Conservation (phyloP, 73 alveolate genomes). For the Uronychia binucleata region DNA sequence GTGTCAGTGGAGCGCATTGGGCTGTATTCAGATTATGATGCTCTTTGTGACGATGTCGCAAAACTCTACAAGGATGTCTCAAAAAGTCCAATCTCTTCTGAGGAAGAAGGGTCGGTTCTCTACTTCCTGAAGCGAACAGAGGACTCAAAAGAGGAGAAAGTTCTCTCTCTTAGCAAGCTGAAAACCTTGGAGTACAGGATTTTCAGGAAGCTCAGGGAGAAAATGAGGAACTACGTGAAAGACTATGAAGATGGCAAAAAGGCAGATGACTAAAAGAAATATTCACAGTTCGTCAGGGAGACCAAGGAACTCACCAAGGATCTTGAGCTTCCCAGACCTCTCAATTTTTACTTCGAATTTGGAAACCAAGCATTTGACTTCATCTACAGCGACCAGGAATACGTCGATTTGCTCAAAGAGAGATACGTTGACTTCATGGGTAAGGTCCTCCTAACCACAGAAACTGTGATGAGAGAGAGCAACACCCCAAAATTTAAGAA, state of each 20-base stretch:
- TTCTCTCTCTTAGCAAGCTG: conserved; percentile 75
- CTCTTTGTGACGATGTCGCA: conserved; percentile 60
- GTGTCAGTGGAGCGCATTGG: conserved; percentile 78
- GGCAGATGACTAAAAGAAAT: conserved; percentile 2
- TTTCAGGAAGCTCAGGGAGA: conserved; percentile 92
- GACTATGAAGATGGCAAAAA: conserved; percentile 17
- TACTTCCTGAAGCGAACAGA: conserved; percentile 57
- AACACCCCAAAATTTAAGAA: background rate
- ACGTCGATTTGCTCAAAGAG: background rate
- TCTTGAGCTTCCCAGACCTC: conserved; percentile 67
- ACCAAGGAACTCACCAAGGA: conserved; percentile 47
- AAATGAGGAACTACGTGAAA: conserved; percentile 67
- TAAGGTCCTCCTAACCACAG: no score
- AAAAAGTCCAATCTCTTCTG: conserved; percentile 70
- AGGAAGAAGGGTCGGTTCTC: conserved; percentile 92
- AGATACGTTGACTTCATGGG: conserved; percentile 8
- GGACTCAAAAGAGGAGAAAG: conserved; percentile 22
- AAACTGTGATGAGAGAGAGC: conserved; percentile 4
- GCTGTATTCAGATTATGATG: conserved; percentile 62
- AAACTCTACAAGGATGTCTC: conserved; percentile 67
- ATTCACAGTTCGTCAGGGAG: conserved; percentile 50
- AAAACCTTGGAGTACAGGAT: conserved; percentile 94
- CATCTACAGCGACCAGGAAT: conserved; percentile 32
- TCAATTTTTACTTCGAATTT: conserved; percentile 57
- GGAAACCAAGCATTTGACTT: conserved; percentile 69